Conservation (phyloP, 306 rosid genomes). For the Ammopiptanthus mongolicus region DNA sequence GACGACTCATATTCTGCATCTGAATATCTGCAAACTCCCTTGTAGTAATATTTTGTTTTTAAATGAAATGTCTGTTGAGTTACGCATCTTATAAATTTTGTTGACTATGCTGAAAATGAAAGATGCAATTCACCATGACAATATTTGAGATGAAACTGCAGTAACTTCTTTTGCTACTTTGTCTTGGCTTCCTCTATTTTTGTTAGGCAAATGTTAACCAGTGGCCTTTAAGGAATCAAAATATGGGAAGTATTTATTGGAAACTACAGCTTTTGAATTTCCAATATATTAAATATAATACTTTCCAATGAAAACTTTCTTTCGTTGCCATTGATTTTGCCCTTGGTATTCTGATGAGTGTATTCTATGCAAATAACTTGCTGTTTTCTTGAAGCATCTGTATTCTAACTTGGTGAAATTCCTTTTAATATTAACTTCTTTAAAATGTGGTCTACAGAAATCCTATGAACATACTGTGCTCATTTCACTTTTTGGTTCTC, state of each 20-base stretch:
- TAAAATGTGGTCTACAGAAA: not conserved
- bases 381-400: not conserved
- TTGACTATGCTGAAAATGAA: not conserved
- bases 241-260: too few relatives aligned
- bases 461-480: not conserved
- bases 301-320: not conserved
- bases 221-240: too few relatives aligned
- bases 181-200: not conserved
- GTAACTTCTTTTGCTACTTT: not conserved
- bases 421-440: not conserved
- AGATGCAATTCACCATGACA: not conserved
- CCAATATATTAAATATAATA: too few relatives aligned
- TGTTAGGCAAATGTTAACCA: not conserved
- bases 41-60: conserved; percentile 34
- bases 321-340: not conserved
- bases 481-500: not conserved
- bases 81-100: not conserved
- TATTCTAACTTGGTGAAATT: not conserved
- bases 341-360: not conserved
- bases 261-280: too few relatives aligned
- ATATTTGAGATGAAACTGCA: not conserved
- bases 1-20: conserved; percentile 53
- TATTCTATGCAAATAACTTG: not conserved
- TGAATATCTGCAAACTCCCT: conserved; percentile 50
- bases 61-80: not conserved